A percentile compares a stretch with the other conserved stretches of the same genome.
Conservation (phyloP, 176 grass and related monocot genomes). For the Microstegium vimineum region DNA sequence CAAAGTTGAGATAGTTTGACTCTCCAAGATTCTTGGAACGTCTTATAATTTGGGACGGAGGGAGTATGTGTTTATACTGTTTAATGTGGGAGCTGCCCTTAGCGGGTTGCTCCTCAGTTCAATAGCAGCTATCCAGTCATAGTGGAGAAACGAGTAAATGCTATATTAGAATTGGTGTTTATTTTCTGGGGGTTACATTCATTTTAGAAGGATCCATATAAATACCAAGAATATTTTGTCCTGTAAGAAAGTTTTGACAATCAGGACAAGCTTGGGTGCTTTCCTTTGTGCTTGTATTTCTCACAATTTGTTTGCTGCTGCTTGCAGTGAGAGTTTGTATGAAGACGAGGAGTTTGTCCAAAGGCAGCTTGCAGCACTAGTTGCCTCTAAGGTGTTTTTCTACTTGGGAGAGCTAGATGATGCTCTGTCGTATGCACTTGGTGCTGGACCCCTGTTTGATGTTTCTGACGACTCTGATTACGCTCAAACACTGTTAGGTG, state of each 20-base stretch:
- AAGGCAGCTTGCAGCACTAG: slow-evolving; percentile 71
- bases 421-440: slow-evolving; percentile 64
- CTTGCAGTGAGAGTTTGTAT: slow-evolving; percentile 69
- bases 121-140: background rate
- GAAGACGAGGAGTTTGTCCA: slow-evolving; percentile 81
- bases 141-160: background rate
- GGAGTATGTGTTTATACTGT: background rate
- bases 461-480: slow-evolving; percentile 76
- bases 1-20: too few species aligned
- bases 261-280: background rate
- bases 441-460: slow-evolving; percentile 71
- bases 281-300: background rate
- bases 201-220: background rate
- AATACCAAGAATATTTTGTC: background rate
- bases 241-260: background rate
- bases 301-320: background rate
- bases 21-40: too few species aligned
- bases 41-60: too few species aligned
- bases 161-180: background rate
- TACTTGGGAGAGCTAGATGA: slow-evolving; percentile 67
- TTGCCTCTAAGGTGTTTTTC: slow-evolving; percentile 95
- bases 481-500: slow-evolving; percentile 66
- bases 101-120: background rate
- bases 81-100: background rate
- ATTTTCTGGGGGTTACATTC: background rate